Evolutionary conservation across 2,329 filamentous ascomycete genomes (phyloP).

Genomic region (Purpureocillium lavendulum): DNA sequence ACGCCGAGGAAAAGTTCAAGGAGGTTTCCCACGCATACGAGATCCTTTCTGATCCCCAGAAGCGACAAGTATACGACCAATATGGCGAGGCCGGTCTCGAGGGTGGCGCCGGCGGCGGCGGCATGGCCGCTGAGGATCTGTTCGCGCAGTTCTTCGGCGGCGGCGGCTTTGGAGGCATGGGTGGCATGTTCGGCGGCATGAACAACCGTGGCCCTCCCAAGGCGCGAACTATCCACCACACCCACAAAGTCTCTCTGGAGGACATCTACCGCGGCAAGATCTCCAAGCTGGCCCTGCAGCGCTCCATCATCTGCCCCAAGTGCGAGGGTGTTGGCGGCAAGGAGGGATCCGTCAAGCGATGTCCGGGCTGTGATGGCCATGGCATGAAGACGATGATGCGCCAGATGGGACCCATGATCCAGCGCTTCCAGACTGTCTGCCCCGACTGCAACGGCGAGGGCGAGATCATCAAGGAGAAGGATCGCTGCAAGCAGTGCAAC

Average conservation of each 20-base stretch:
- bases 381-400: conserved; percentile 99
- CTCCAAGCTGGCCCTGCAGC: conserved; percentile 93
- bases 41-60: conserved; percentile 83
- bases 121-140: conserved; percentile 93
- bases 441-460: conserved; percentile 97
- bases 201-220: conserved; percentile 73
- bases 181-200: conserved; percentile 73
- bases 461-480: conserved; percentile 93
- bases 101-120: conserved; percentile 67
- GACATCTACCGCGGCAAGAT: conserved; percentile 98
- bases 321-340: conserved; percentile 94
- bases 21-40: conserved; percentile 95
- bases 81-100: conserved; percentile 97
- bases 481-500: conserved; percentile 91
- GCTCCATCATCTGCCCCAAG: conserved; percentile 92
- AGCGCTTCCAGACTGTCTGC: conserved; percentile 98
- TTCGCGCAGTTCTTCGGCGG: conserved; percentile 96
- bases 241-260: conserved; percentile 95
- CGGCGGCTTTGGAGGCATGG: conserved; percentile 53
- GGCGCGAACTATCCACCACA: conserved; percentile 94
- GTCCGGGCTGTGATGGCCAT: conserved; percentile 79
- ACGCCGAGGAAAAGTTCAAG: conserved; percentile 96
- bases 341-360: conserved; percentile 94
- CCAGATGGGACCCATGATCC: conserved; percentile 99
- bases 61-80: conserved; percentile 88